Evolutionary conservation across 2,329 filamentous ascomycete species (phyloP), one percentile per base, ranked within the genome.

Genomic region (Keithomyces neogunnii): DNA sequence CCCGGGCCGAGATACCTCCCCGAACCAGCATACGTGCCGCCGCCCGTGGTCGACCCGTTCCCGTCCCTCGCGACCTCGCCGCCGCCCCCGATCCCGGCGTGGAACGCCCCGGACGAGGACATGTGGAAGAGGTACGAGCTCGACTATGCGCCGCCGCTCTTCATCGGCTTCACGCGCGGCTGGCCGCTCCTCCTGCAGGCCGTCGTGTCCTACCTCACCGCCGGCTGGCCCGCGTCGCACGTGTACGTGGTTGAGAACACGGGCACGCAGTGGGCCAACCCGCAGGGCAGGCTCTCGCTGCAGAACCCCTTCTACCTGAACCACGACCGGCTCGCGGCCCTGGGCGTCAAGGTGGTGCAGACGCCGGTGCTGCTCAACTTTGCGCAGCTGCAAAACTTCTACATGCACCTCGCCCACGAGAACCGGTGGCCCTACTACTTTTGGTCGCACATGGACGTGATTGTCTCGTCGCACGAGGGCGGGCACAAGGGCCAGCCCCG

Each of bases 181-280:
- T 80, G 74, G 73, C 72, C 73, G 2, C 66, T 82, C 51, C 68
- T 83, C 1, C 70, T 78, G 11, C 80, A 82, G 63, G 68, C 73
- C 3, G 73, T 82, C 1, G 70, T 80, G 8, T 74, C 70, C 9
- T 83, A 82, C 61, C 74, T 83, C 55, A 75, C 78, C 1, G 75
- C 77, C 3, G 80, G 79, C 47, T 83, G 79, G 78, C 80, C 78
- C 2, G 63, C 76, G 0, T 67, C 68, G 26, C 72, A 81, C 55
- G 81, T 83, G 53, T 76, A 77, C 55, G 73, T 82, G 2, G 64
- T 82, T 31, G 80, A 83, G 58, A 83, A 83, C 63, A 82, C 75
- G 4, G 78, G 78, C 5, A 73, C 74, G 11, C 76, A 80, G 60
- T 65, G 75, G 50, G 72, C 75, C 47, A 82, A 82, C 59, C 60